Evolutionary conservation across 2,329 filamentous ascomycete species (phyloP), one percentile per base, ranked within the genome.

Genomic region (Knufia petricola): DNA sequence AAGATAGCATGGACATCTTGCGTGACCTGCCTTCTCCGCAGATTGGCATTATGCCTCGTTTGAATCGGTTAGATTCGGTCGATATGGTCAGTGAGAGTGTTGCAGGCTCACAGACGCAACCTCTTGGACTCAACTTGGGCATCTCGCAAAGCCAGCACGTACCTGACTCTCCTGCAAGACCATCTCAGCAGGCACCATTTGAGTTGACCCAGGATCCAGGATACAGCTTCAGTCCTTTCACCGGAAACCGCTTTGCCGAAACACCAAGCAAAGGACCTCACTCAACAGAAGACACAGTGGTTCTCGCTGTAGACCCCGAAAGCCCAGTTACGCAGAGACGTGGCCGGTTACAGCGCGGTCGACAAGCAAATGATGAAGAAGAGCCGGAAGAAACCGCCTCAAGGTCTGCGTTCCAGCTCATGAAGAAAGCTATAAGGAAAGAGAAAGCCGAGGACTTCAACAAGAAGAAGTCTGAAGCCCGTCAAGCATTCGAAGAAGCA

Each of bases 401-500:
- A 2, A 70, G 73, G 54, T 55, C 67, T 21, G 85, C 82, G 0
- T 94, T 92, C 62, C 72, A 77, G 48, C 66, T 82, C 30, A 79
- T 95, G 78, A 79, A 78, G 57, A 82, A 82, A 60, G 81, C 76
- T 2, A 76, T 78, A 4, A 69, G 63, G 34, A 74, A 69, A 53
- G 69, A 70, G 58, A 67, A 74, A 59, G 72, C 75, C 45, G 68
- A 69, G 4, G 71, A 73, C 1, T 94, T 88, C 58, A 78, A 95
- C 67, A 86, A 84, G 66, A 89, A 87, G 66, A 89, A 84, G 64
- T 94, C 87, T 68, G 82, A 85, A 62, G 90, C 89, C 0, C 88
- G 82, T 60, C 82, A 84, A 20, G 85, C 95, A 76, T 75, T 98
- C 31, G 79, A 96, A 56, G 92, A 95, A 57, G 88, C 94, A 63